phyloP scores from a whole-genome alignment of 495 filamentous ascomycete species.

The Lasiosphaeris hirsuta region DNA sequence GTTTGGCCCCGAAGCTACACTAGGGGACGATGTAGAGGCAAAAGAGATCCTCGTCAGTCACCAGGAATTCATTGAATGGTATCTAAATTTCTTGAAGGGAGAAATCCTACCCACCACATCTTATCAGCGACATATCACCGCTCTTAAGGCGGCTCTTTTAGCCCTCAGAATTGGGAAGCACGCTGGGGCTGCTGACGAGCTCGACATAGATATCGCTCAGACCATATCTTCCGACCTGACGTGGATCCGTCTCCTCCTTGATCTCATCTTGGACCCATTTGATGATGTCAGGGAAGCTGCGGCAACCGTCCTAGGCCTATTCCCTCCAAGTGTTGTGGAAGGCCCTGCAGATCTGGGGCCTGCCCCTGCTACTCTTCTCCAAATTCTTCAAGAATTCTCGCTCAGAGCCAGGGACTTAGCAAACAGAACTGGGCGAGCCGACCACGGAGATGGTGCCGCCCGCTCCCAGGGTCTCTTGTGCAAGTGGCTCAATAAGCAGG shows the following conservation, averaged over 20 bases:
- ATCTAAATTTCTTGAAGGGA: conserved; percentile 62
- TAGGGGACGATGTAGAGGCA: conserved; percentile 23
- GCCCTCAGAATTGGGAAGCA: conserved; percentile 53
- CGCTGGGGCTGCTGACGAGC: conserved; percentile 24
- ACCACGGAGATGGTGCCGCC: conserved; percentile 82
- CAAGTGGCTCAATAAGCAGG: conserved; percentile 38
- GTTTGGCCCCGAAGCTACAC: conserved; percentile 21
- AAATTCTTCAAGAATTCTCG: conserved; percentile 35
- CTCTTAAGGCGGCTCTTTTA: conserved; percentile 62
- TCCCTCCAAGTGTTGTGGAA: conserved; percentile 27
- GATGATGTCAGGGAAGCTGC: conserved; percentile 81
- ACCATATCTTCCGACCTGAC: conserved; percentile 28
- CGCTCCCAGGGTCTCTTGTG: conserved; percentile 54
- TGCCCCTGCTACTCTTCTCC: conserved; percentile 16
- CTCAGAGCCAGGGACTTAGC: conserved; percentile 56
- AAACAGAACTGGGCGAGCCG: conserved; percentile 67
- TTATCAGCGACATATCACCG: conserved; percentile 83
- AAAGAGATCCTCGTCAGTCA: conserved; percentile 40
- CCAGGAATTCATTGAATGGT: conserved; percentile 62
- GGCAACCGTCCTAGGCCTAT: conserved; percentile 51
- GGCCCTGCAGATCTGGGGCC: background rate
- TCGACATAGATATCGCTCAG: conserved; percentile 24
- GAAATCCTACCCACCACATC: conserved; percentile 74
- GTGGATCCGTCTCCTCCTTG: conserved; percentile 64
- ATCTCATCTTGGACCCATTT: conserved; percentile 82